phyloP scores from a whole-genome alignment of 1,284 basidiomycete species.

The Sparassis latifolia region DNA sequence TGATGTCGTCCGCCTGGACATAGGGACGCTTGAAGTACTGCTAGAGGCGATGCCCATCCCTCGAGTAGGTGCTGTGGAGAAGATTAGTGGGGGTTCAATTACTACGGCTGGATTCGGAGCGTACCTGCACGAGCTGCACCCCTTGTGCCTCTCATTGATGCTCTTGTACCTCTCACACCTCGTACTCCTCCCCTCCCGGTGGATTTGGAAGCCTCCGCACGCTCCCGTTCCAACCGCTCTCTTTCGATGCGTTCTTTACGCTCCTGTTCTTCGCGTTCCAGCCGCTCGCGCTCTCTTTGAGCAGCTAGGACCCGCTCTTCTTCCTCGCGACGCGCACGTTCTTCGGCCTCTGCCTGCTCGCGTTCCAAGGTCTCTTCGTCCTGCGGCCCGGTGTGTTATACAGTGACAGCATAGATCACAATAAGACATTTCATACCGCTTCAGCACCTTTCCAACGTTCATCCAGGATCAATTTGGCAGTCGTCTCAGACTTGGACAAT shows the following conservation, averaged over 20 bases:
- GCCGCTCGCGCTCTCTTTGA: constrained; percentile 43
- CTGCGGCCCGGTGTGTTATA: constrained; percentile 26
- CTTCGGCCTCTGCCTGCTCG: constrained; percentile 41
- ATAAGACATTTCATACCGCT: constrained; percentile 37
- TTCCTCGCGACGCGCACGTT: constrained; percentile 41
- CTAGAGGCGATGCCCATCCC: neutral
- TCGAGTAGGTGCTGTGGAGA: neutral
- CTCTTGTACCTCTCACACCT: constrained; percentile 32
- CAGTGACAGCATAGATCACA: neutral
- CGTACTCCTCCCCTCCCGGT: constrained; percentile 21
- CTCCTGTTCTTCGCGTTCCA: constrained; percentile 45
- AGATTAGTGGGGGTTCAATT: neutral
- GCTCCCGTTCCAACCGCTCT: constrained; percentile 29
- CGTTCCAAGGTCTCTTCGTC: constrained; percentile 50
- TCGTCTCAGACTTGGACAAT: constrained; percentile 62
- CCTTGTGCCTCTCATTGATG: constrained; percentile 27
- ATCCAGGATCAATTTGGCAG: constrained; percentile 62
- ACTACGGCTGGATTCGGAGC: no score
- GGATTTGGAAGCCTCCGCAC: constrained; percentile 12
- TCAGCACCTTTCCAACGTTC: constrained; percentile 69
- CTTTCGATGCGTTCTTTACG: constrained; percentile 40
- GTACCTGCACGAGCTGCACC: constrained; percentile 7
- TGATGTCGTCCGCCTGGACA: constrained; percentile 1
- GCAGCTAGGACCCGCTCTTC: constrained; percentile 40
- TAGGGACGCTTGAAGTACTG: neutral